phyloP scores from a whole-genome alignment of 179 eudicot species.

The Patellifolia procumbens region DNA sequence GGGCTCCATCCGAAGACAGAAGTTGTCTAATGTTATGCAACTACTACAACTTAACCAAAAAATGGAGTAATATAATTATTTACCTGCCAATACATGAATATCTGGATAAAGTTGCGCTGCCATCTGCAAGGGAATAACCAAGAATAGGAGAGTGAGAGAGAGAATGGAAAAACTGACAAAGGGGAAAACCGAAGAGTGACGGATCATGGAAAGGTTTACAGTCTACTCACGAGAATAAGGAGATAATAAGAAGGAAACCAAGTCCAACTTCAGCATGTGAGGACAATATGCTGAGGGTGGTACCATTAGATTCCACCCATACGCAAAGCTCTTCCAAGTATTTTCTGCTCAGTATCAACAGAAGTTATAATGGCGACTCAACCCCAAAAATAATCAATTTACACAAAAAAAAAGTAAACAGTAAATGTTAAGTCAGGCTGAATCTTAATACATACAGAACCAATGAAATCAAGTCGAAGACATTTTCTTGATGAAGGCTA shows the following conservation, averaged over 20 bases:
- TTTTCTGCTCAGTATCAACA: slow-evolving; percentile 59
- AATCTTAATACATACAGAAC: neutral
- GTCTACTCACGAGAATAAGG: slow-evolving; percentile 85
- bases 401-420: neutral
- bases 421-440: neutral
- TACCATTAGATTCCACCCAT: slow-evolving; percentile 91
- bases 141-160: neutral
- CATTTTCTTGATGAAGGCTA: neutral
- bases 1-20: neutral
- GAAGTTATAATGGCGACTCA: neutral
- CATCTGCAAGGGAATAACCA: slow-evolving; percentile 56
- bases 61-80: neutral
- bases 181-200: neutral
- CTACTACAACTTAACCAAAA: neutral
- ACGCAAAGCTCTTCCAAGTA: slow-evolving; percentile 91
- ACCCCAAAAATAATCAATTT: neutral
- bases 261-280: slow-evolving; percentile 95
- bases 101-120: slow-evolving; percentile 91
- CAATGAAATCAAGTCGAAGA: neutral
- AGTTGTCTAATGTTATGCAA: neutral
- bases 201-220: neutral
- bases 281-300: slow-evolving; percentile 89
- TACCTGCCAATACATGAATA: slow-evolving; percentile 99
- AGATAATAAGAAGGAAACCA: slow-evolving; percentile 81
- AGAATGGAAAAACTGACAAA: slow-evolving; percentile 4